These are phyloP conservation scores for Cyclostephanos invisitatus DNA, from an alignment of 108 stramenopile genomes.

Conservation along the genomic window DNA sequence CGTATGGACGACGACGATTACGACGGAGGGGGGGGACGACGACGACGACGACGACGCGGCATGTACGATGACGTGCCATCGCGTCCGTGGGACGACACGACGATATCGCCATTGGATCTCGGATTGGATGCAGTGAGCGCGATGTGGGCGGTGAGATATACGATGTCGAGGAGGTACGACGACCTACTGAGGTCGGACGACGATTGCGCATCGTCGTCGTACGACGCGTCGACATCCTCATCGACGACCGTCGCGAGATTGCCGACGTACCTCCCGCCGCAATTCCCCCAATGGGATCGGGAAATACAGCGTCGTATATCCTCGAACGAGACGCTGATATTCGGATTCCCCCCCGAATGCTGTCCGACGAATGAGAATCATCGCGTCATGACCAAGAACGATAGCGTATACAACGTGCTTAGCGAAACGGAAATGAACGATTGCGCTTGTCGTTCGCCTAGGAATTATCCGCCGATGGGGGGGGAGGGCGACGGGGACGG, in stretches of 20 bases:
- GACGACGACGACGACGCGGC: conserved; percentile 8
- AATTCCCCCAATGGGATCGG: conserved; percentile 54
- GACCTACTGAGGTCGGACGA: conserved; percentile 36
- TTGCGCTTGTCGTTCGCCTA: conserved; percentile 45
- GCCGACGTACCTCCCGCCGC: conserved; percentile 47
- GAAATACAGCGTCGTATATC: conserved; percentile 35
- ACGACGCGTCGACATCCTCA: background rate
- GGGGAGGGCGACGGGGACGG: too few relatives aligned
- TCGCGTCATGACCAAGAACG: conserved; percentile 37
- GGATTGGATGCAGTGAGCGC: background rate
- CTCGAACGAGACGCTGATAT: conserved; percentile 10
- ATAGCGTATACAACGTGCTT: conserved; percentile 34
- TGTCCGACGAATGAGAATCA: conserved; percentile 36
- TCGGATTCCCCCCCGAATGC: conserved; percentile 46
- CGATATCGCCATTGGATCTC: conserved; percentile 29
- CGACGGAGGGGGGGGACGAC: too few relatives aligned
- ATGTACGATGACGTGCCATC: conserved; percentile 19
- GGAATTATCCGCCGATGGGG: conserved; percentile 33
- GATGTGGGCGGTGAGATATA: conserved; percentile 10
- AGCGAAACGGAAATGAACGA: conserved; percentile 37
- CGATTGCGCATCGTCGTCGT: background rate
- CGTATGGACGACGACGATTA: too few relatives aligned
- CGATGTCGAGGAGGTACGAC: conserved; percentile 32
- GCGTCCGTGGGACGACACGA: conserved; percentile 41
- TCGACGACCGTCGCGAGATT: background rate